A percentile compares a stretch with the other conserved stretches of the same genome.
These are phyloP conservation scores for Lactifluus hygrophoroides DNA, from an alignment of 768 basidiomycete species.

Conservation along the genomic window DNA sequence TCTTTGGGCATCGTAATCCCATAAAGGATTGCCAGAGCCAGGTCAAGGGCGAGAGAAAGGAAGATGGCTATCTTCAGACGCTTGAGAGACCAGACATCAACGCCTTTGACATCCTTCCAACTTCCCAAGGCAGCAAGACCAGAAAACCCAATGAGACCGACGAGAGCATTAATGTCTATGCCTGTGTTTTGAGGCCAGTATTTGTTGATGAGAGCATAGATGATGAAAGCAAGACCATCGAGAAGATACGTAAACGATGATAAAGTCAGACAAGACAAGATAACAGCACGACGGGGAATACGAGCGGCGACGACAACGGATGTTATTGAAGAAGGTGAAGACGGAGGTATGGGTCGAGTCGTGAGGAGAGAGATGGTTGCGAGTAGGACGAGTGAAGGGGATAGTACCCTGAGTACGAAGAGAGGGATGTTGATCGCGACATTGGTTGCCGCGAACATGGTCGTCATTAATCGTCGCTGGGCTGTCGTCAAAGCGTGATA, in stretches of 20 bases:
- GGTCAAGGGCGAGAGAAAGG: constrained; percentile 49
- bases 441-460: constrained; percentile 7
- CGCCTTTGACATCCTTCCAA: constrained; percentile 69
- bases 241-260: constrained; percentile 63
- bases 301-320: constrained; percentile 65
- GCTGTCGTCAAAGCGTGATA: constrained; percentile 4
- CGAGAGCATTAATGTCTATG: constrained; percentile 55
- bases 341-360: constrained; percentile 37
- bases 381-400: constrained; percentile 58
- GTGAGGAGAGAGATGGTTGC: constrained; percentile 52
- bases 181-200: constrained; percentile 57
- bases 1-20: constrained; percentile 33
- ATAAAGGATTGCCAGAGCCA: constrained; percentile 49
- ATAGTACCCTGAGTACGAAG: constrained; percentile 53
- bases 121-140: constrained; percentile 68
- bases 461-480: constrained; percentile 9
- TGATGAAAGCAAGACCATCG: constrained; percentile 68
- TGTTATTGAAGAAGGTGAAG: constrained; percentile 55
- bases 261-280: constrained; percentile 64
- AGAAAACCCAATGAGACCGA: constrained; percentile 62
- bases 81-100: constrained; percentile 56
- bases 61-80: constrained; percentile 49
- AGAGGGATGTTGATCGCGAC: constrained; percentile 31
- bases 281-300: constrained; percentile 67
- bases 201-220: constrained; percentile 54